Conservation (phyloP, 257 asterid genomes). For the Hygrophila difformis region DNA sequence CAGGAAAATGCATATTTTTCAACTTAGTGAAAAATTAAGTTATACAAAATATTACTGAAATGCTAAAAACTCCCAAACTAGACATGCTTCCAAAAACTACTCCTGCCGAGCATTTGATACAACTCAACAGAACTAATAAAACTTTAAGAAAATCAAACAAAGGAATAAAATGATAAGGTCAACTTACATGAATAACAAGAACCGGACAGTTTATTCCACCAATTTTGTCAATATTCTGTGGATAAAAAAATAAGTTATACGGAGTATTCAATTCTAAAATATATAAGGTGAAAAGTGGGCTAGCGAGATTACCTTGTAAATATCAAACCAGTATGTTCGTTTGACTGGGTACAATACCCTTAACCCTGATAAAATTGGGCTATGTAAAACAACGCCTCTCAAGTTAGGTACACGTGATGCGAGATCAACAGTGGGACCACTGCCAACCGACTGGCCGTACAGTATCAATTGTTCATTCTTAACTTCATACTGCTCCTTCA, state of each 20-base stretch:
- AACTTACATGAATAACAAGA: slow-evolving; percentile 94
- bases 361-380: slow-evolving; percentile 94
- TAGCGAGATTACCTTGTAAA: slow-evolving; percentile 61
- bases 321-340: slow-evolving; percentile 94
- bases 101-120: no score
- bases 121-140: no score
- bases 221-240: slow-evolving; percentile 95
- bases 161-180: no score
- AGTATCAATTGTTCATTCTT: slow-evolving; percentile 86
- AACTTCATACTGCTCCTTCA: slow-evolving; percentile 87
- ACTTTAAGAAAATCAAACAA: slow-evolving; percentile 1
- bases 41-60: no score
- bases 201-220: slow-evolving; percentile 80
- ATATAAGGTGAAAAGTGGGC: background rate
- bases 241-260: slow-evolving; percentile 21
- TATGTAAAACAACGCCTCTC: slow-evolving; percentile 94
- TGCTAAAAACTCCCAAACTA: no score
- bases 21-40: no score
- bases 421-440: slow-evolving; percentile 96
- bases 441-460: slow-evolving; percentile 98
- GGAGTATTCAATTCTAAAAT: slow-evolving; percentile 4
- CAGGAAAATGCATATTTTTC: no score
- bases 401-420: slow-evolving; percentile 79
- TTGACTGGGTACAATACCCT: slow-evolving; percentile 95
- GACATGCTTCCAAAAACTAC: no score